Evolutionary conservation across 2,329 filamentous ascomycete species (phyloP), one percentile per base, ranked within the genome.

Genomic region (Penicillium sp.): DNA sequence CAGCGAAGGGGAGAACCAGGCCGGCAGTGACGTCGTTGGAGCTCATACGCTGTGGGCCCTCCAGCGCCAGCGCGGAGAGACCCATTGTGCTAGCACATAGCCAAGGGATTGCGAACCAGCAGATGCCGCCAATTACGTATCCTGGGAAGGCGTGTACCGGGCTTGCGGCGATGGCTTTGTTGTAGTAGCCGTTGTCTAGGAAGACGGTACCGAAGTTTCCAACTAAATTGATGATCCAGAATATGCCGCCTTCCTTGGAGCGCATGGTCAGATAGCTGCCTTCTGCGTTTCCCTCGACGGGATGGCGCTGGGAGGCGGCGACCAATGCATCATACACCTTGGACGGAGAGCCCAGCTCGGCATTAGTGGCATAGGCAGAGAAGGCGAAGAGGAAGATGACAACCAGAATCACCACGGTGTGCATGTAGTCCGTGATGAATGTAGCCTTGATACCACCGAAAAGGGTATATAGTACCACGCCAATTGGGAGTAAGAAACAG

Each of bases 101-200:
- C 87, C 88, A 95, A 0, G 91, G 91, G 44, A 96, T 95, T 0
- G 90, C 90, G 60, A 95, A 95, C 90, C 90, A 95, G 41, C 82
- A 84, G 1, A 95, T 78, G 18, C 91, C 90, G 4, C 90, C 90
- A 54, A 92, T 80, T 46, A 95, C 85, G 64, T 95, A 95, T 14
- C 90, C 90, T 0, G 90, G 90, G 2, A 96, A 80, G 0, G 90
- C 91, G 53, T 92, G 84, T 0, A 92, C 86, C 0, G 89, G 89
- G 18, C 83, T 86, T 0, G 91, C 89, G 6, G 91, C 89, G 61
- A 95, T 95, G 13, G 89, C 90, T 71, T 95, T 95, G 77, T 95
- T 93, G 73, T 90, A 95, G 74, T 95, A 95, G 13, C 87, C 71
- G 57, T 91, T 91, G 64, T 95, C 89, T 37, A 89, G 77, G 74